Conservation (phyloP, 306 rosid species). For the Mimosa pudica region DNA sequence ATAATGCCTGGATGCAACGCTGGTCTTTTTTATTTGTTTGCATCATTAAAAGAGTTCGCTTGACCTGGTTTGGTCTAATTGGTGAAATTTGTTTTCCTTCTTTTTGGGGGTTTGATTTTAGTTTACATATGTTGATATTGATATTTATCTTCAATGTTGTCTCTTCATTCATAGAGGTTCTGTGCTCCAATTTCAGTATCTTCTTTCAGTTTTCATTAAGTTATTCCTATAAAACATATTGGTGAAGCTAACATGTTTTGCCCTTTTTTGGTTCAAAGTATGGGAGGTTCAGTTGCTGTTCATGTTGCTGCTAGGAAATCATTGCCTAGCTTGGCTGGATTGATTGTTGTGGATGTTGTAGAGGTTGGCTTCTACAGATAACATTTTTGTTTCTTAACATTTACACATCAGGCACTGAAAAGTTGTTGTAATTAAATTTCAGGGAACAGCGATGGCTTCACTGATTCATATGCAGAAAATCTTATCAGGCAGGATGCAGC, state of each 20-base stretch:
- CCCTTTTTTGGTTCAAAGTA: conserved; percentile 44
- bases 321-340: conserved; percentile 80
- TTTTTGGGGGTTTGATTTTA: conserved; percentile 16
- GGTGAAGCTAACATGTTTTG: conserved; percentile 26
- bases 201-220: conserved; percentile 10
- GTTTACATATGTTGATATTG: conserved; percentile 25
- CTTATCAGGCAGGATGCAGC: conserved; percentile 79
- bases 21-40: not conserved
- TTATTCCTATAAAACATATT: conserved; percentile 33
- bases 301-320: conserved; percentile 80
- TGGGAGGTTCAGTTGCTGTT: conserved; percentile 98
- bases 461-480: conserved; percentile 95
- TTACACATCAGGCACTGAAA: conserved; percentile 28
- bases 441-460: conserved; percentile 99
- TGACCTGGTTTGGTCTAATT: conserved; percentile 21
- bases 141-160: conserved; percentile 11
- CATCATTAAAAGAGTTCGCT: not conserved
- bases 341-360: conserved; percentile 96
- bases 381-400: conserved; percentile 24
- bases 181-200: conserved; percentile 10
- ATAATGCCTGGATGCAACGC: not conserved
- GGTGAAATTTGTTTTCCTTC: conserved; percentile 29
- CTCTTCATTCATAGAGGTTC: conserved; percentile 2
- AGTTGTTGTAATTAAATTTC: conserved; percentile 41
- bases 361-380: conserved; percentile 62